Evolutionary conservation across 2,329 filamentous ascomycete genomes (phyloP).

Genomic region (Herpotrichia juniperi): DNA sequence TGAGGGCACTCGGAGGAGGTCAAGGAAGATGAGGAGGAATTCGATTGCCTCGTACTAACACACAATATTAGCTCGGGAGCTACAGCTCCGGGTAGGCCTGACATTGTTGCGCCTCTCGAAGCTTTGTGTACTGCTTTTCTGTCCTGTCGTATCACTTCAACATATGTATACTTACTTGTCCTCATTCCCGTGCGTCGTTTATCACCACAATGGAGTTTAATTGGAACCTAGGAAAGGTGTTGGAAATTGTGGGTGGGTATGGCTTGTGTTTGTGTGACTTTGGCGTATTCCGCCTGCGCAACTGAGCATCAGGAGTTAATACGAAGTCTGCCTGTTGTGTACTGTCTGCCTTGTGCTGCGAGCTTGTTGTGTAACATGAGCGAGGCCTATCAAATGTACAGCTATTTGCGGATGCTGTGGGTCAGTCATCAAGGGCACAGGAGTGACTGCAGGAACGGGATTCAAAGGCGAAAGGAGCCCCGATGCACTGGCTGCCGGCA

Average conservation of each 20-base stretch:
- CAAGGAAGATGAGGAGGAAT: background rate
- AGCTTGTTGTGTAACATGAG: background rate
- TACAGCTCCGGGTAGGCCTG: too few relatives aligned
- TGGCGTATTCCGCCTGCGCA: background rate
- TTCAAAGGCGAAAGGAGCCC: too few relatives aligned
- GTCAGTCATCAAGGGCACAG: too few relatives aligned
- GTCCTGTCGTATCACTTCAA: background rate
- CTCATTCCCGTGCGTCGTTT: background rate
- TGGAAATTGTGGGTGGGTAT: background rate
- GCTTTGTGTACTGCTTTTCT: background rate
- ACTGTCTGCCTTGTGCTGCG: background rate
- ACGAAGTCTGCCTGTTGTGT: background rate
- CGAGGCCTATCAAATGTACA: background rate
- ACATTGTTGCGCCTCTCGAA: background rate
- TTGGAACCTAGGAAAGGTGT: background rate
- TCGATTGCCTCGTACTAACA: too few relatives aligned
- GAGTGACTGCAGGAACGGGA: background rate
- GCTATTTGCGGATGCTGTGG: background rate
- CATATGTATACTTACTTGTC: background rate
- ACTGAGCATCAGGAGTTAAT: background rate
- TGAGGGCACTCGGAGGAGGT: constrained; percentile 31
- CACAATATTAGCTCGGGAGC: too few relatives aligned
- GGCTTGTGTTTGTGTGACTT: background rate
- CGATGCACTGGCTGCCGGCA: too few relatives aligned
- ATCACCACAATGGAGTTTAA: background rate